Conservation (phyloP, 345 rosid genomes). For the Lumnitzera littorea region DNA sequence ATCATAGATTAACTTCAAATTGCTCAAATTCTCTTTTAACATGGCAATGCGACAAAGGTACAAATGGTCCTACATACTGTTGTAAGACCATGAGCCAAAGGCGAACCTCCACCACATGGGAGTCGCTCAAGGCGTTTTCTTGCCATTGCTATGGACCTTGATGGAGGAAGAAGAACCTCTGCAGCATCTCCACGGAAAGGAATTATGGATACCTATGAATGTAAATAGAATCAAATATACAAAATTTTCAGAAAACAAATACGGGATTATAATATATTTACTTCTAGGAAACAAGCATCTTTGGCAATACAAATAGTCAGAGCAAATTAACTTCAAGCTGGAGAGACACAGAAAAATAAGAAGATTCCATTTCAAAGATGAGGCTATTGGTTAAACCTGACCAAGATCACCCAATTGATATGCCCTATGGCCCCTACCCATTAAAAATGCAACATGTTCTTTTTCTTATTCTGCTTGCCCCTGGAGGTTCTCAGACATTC, state of each 20-base stretch:
- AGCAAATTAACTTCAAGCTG: too few relatives aligned
- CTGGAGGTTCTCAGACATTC: too few relatives aligned
- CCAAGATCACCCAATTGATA: too few relatives aligned
- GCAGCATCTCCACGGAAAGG: conserved; percentile 97
- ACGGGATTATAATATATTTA: not conserved
- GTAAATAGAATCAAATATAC: conserved; percentile 10
- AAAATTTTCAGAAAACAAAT: not conserved
- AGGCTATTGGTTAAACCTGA: too few relatives aligned
- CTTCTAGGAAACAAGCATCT: not conserved
- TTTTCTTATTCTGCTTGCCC: too few relatives aligned
- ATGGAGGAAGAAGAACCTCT: conserved; percentile 92
- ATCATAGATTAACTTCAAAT: not conserved
- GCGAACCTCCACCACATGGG: conserved; percentile 99
- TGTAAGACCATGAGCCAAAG: conserved; percentile 94
- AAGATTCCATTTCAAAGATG: too few relatives aligned
- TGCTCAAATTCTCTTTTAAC: not conserved
- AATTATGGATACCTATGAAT: conserved; percentile 71
- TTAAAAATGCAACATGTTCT: too few relatives aligned
- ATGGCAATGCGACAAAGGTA: not conserved
- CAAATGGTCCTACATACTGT: conserved; percentile 41
- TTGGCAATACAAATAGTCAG: too few relatives aligned
- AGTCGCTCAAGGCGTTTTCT: conserved; percentile 95
- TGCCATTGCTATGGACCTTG: conserved; percentile 97
- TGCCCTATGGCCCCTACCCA: too few relatives aligned
- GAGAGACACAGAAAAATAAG: too few relatives aligned